Evolutionary conservation across 306 rosid genomes (phyloP).

Genomic region (barrel medic (Medicago truncatula)): MtrunA17r5.0-ANR NC_053046.1:29558001-29558500

Average conservation of each 20-base stretch:
- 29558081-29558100: neutral
- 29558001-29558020: neutral
- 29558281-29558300: constrained; percentile 44
- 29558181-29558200: constrained; percentile 47
- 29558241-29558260: constrained; percentile 33
- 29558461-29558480: constrained; percentile 82
- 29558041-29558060: neutral
- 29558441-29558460: constrained; percentile 62
- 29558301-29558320: constrained; percentile 59
- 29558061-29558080: neutral
- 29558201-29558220: constrained; percentile 51
- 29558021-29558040: neutral
- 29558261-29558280: neutral
- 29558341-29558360: constrained; percentile 44
- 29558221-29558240: constrained; percentile 65
- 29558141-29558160: neutral
- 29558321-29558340: constrained; percentile 63
- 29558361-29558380: constrained; percentile 79
- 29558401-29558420: constrained; percentile 71
- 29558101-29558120: neutral
- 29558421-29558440: constrained; percentile 71
- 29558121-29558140: neutral
- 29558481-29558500: constrained; percentile 57
- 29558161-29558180: neutral
- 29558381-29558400: constrained; percentile 51